Conservation (phyloP, 2,329 filamentous ascomycete genomes). For the Pezicula rhizophila region DNA sequence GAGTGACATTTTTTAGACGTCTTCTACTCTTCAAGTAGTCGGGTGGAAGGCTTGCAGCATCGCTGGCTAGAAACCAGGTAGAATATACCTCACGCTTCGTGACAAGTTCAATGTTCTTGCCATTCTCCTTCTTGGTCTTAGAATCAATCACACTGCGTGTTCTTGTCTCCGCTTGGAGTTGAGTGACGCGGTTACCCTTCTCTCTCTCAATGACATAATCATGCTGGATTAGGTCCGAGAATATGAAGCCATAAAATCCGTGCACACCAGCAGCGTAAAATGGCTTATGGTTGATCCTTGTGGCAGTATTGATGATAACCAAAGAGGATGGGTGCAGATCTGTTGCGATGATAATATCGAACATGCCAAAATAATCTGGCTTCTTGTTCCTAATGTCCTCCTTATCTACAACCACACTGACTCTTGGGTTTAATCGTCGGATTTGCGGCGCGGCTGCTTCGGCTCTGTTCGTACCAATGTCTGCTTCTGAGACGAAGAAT, state of each 20-base stretch:
- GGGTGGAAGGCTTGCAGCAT: conserved; percentile 64
- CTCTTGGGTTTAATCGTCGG: conserved; percentile 82
- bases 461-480: conserved; percentile 79
- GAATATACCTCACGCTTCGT: conserved; percentile 90
- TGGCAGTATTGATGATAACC: conserved; percentile 77
- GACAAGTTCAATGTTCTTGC: conserved; percentile 74
- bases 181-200: conserved; percentile 65
- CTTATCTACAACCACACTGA: conserved; percentile 66
- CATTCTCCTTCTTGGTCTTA: conserved; percentile 62
- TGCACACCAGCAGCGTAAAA: conserved; percentile 88
- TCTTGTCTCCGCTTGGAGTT: conserved; percentile 59
- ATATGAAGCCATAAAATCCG: conserved; percentile 91
- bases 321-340: conserved; percentile 73
- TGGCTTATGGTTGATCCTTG: conserved; percentile 68
- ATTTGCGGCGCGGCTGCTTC: conserved; percentile 73
- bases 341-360: conserved; percentile 84
- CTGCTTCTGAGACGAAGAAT: conserved; percentile 67
- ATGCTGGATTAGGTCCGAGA: conserved; percentile 86
- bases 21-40: conserved; percentile 66
- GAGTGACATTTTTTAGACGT: conserved; percentile 70
- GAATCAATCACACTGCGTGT: conserved; percentile 72
- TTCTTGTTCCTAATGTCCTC: conserved; percentile 61
- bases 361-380: conserved; percentile 69
- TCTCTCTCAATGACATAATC: conserved; percentile 84
- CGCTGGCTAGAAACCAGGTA: conserved; percentile 75